These are phyloP conservation scores for Exophiala dermatitidis DNA, from an alignment of 2,329 filamentous ascomycete genomes.

Conservation along the genomic window DNA sequence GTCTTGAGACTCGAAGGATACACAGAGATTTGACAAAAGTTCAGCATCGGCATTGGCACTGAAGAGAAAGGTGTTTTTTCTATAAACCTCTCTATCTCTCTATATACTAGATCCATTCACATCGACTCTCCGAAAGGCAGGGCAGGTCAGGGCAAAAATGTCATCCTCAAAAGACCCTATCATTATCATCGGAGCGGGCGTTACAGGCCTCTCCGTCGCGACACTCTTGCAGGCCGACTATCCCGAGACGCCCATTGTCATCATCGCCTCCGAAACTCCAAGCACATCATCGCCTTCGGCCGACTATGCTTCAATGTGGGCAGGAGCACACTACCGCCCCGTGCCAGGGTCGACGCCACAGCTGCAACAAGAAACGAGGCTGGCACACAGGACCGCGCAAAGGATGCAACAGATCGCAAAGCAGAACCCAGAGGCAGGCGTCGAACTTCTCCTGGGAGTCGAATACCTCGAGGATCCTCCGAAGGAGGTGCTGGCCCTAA, in stretches of 20 bases:
- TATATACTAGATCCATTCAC: not conserved
- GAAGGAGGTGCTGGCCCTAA: slow-evolving; percentile 23
- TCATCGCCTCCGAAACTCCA: slow-evolving; percentile 39
- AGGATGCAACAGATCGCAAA: slow-evolving; percentile 34
- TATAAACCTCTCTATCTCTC: too few species aligned
- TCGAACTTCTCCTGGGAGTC: slow-evolving; percentile 34
- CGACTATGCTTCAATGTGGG: slow-evolving; percentile 43
- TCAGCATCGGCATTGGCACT: too few species aligned
- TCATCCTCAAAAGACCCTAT: slow-evolving; percentile 9
- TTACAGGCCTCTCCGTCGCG: slow-evolving; percentile 24
- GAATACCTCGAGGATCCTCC: slow-evolving; percentile 39
- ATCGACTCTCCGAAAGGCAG: not conserved
- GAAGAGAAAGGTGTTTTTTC: too few species aligned
- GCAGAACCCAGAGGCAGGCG: slow-evolving; percentile 33
- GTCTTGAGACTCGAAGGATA: too few species aligned
- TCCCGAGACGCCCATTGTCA: slow-evolving; percentile 34
- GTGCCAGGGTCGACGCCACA: slow-evolving; percentile 34
- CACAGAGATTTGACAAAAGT: too few species aligned
- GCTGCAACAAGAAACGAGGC: slow-evolving; percentile 33
- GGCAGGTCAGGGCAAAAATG: not conserved
- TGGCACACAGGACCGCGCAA: slow-evolving; percentile 36
- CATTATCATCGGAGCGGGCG: slow-evolving; percentile 25
- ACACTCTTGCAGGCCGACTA: slow-evolving; percentile 27
- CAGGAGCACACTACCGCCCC: slow-evolving; percentile 43
- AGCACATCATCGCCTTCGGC: slow-evolving; percentile 31